These are phyloP conservation scores for Eimeria acervulina DNA, from an alignment of 169 alveolate genomes.

Conservation along the genomic window DNA sequence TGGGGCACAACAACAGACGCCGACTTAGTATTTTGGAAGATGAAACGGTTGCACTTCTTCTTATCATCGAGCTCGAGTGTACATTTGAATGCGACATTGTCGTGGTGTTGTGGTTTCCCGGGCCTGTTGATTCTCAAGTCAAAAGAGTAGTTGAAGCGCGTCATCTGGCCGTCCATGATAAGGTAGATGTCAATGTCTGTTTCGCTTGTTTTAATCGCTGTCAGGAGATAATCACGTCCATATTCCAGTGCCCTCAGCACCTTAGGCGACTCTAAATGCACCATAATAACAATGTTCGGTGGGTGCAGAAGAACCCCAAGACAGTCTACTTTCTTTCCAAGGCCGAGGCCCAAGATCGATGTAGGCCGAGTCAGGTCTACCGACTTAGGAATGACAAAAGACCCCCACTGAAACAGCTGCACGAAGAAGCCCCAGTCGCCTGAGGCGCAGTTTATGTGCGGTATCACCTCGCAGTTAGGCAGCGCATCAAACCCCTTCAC, in stretches of 20 bases:
- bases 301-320: slow-evolving; percentile 86
- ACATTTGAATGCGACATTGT: slow-evolving; percentile 83
- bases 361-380: slow-evolving; percentile 87
- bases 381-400: slow-evolving; percentile 86
- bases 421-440: slow-evolving; percentile 89
- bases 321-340: slow-evolving; percentile 86
- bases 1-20: slow-evolving; percentile 33
- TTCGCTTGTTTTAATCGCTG: slow-evolving; percentile 88
- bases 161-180: slow-evolving; percentile 87
- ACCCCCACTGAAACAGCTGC: slow-evolving; percentile 89
- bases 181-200: slow-evolving; percentile 87
- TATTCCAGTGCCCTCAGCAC: slow-evolving; percentile 84
- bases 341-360: slow-evolving; percentile 84
- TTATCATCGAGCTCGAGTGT: slow-evolving; percentile 42
- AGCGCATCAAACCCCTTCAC: slow-evolving; percentile 83
- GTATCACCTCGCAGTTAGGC: slow-evolving; percentile 84
- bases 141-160: slow-evolving; percentile 86
- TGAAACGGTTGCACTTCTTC: slow-evolving; percentile 23
- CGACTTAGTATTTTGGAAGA: slow-evolving; percentile 22
- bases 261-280: slow-evolving; percentile 88
- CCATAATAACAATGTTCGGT: slow-evolving; percentile 85
- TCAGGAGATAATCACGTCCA: slow-evolving; percentile 86
- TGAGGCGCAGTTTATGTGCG: slow-evolving; percentile 82
- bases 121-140: slow-evolving; percentile 86
- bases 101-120: slow-evolving; percentile 83